Percentiles rank a stretch among this genome's conserved stretches.
Evolutionary conservation across 768 basidiomycete genomes (phyloP).

Genomic region (Suillus cothurnatus): DNA sequence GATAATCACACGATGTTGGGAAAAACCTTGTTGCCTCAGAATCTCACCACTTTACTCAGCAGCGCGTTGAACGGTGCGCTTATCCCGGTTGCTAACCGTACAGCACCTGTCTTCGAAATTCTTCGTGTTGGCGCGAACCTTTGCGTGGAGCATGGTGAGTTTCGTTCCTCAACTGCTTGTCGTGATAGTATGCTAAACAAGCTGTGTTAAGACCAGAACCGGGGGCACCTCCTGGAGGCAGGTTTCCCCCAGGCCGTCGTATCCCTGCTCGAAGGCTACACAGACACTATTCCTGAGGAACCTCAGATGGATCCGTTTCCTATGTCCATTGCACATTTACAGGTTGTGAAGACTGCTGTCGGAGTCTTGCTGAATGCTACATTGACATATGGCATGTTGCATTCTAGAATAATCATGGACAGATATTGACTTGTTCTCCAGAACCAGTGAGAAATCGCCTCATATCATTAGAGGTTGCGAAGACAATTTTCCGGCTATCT

Average conservation of each 20-base stretch:
- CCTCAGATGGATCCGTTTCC: slow-evolving; percentile 45
- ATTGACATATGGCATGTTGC: slow-evolving; percentile 67
- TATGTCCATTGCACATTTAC: slow-evolving; percentile 63
- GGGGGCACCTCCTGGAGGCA: slow-evolving; percentile 68
- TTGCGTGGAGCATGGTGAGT: slow-evolving; percentile 80
- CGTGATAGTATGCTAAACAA: slow-evolving; percentile 12
- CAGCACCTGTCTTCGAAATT: slow-evolving; percentile 62
- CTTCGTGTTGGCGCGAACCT: slow-evolving; percentile 82
- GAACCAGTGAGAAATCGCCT: slow-evolving; percentile 73
- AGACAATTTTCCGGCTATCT: slow-evolving; percentile 69
- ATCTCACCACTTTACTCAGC: slow-evolving; percentile 61
- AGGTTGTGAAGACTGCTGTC: slow-evolving; percentile 73
- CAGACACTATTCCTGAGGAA: slow-evolving; percentile 42
- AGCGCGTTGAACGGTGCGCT: slow-evolving; percentile 52
- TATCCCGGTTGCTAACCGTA: slow-evolving; percentile 47
- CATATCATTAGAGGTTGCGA: slow-evolving; percentile 66
- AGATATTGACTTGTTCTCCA: slow-evolving; percentile 31
- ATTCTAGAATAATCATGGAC: slow-evolving; percentile 4
- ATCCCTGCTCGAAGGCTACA: slow-evolving; percentile 68
- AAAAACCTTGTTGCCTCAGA: slow-evolving; percentile 61
- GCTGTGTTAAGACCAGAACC: slow-evolving; percentile 63
- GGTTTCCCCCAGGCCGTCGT: slow-evolving; percentile 69
- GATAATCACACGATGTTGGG: slow-evolving; percentile 76
- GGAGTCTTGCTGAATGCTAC: slow-evolving; percentile 80
- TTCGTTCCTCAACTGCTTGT: background rate